Evolutionary conservation across 495 filamentous ascomycete genomes (phyloP), one percentile per base, ranked within the genome.

Genomic region (Podospora anserina): DNA sequence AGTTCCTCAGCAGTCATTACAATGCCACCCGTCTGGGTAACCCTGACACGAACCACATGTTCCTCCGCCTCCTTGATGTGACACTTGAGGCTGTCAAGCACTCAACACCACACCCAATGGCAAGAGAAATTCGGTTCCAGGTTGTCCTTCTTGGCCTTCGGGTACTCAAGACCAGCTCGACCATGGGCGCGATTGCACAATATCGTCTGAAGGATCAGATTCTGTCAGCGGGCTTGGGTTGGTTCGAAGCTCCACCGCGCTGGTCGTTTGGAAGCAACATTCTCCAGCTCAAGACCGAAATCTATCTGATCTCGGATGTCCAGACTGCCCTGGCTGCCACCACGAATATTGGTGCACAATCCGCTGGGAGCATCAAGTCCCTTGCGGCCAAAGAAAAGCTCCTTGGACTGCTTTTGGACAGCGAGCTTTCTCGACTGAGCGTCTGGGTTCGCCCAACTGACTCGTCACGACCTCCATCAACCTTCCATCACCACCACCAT

Each of bases 231-330:
- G 92, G 86, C 53, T 81, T 99, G 7, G 87, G 85, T 64, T 98
- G 96, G 96, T 99, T 98, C 77, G 87, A 84, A 54, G 85, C 88
- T 68, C 81, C 91, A 18, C 92, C 96, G 44, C 86, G 88, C 69
- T 99, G 95, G 95, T 96, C 94, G 3, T 98, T 96, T 76, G 96
- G 96, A 56, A 93, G 94, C 67, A 97, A 97, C 75, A 84, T 91
- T 60, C 81, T 97, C 7, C 95, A 98, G 75, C 84, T 98, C 32
- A 98, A 95, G 78, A 92, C 96, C 0, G 96, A 99, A 78, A 88
- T 91, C 39, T 89, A 88, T 69, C 78, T 98, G 39, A 86, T 99
- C 7, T 83, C 83, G 11, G 94, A 98, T 78, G 88, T 97, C 53
- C 80, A 87, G 30, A 78, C 80, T 59, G 85, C 88, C 30, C 76